phyloP scores from a whole-genome alignment of 2,329 filamentous ascomycete genomes.

The Didymella sp. region DNA sequence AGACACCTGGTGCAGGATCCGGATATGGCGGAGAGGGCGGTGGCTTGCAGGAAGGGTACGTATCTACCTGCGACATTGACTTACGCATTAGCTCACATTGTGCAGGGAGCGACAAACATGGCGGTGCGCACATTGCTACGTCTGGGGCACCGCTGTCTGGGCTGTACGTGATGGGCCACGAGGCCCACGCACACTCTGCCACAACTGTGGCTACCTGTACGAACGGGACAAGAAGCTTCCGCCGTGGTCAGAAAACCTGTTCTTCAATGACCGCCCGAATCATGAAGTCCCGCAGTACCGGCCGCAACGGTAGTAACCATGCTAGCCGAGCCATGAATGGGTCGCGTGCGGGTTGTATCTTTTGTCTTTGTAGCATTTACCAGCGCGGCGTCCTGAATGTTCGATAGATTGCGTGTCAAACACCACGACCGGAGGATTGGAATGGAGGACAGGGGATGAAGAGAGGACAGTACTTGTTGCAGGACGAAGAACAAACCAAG shows the following conservation, averaged over 20 bases:
- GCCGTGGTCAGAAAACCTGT: slow-evolving; percentile 75
- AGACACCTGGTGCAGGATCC: slow-evolving; percentile 76
- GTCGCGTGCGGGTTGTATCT: slow-evolving; percentile 1
- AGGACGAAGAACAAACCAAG: slow-evolving; percentile 3
- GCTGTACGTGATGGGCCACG: slow-evolving; percentile 89
- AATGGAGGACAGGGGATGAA: not conserved
- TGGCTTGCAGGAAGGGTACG: slow-evolving; percentile 57
- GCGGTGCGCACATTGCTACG: slow-evolving; percentile 85
- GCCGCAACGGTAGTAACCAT: slow-evolving; percentile 21
- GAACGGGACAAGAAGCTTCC: slow-evolving; percentile 87
- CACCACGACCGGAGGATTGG: slow-evolving; percentile 4
- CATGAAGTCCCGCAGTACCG: slow-evolving; percentile 35
- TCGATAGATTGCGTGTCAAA: slow-evolving; percentile 15
- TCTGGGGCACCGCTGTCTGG: slow-evolving; percentile 93
- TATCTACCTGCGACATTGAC: slow-evolving; percentile 8
- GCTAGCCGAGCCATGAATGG: not conserved
- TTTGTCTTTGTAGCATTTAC: slow-evolving; percentile 26
- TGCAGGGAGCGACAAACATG: slow-evolving; percentile 76
- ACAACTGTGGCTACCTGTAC: slow-evolving; percentile 89
- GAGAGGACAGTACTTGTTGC: slow-evolving; percentile 1
- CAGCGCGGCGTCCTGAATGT: slow-evolving; percentile 22
- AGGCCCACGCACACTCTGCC: slow-evolving; percentile 84
- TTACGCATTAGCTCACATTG: slow-evolving; percentile 21
- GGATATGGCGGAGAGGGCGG: slow-evolving; percentile 74
- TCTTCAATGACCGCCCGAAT: slow-evolving; percentile 55